These are phyloP conservation scores for Thelephora terrestris DNA, from an alignment of 1,284 basidiomycete genomes.

Conservation along the genomic window DNA sequence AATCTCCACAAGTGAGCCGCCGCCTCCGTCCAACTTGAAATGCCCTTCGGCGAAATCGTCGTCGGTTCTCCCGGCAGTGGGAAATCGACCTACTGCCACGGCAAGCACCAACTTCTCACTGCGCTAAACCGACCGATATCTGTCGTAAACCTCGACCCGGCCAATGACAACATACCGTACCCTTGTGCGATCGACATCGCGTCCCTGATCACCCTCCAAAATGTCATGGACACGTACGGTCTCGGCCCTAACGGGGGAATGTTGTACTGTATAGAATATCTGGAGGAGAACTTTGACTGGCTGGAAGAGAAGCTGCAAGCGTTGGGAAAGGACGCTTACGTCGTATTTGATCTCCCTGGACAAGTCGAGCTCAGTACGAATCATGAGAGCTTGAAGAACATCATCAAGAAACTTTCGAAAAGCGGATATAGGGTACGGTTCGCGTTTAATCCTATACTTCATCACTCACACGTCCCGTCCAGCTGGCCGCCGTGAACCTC, in stretches of 20 bases:
- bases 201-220: conserved; percentile 78
- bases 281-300: conserved; percentile 96
- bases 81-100: conserved; percentile 91
- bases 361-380: conserved; percentile 98
- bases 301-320: conserved; percentile 66
- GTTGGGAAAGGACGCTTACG: conserved; percentile 67
- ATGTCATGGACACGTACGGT: conserved; percentile 79
- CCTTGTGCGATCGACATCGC: conserved; percentile 84
- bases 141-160: conserved; percentile 94
- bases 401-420: conserved; percentile 67
- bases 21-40: conserved; percentile 18
- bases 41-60: conserved; percentile 83
- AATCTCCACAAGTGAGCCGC: neutral
- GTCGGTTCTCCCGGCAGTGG: conserved; percentile 90
- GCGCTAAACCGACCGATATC: conserved; percentile 81
- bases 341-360: conserved; percentile 94
- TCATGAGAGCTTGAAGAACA: conserved; percentile 79
- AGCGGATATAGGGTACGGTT: conserved; percentile 72
- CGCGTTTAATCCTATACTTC: conserved; percentile 7
- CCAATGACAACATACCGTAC: conserved; percentile 85
- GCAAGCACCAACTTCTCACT: conserved; percentile 86
- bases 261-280: conserved; percentile 96
- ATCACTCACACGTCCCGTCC: conserved; percentile 9
- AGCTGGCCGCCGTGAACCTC: conserved; percentile 92
- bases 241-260: conserved; percentile 96